Evolutionary conservation across 2,329 filamentous ascomycete genomes (phyloP).

Genomic region (Dactylellina sp.): DNA sequence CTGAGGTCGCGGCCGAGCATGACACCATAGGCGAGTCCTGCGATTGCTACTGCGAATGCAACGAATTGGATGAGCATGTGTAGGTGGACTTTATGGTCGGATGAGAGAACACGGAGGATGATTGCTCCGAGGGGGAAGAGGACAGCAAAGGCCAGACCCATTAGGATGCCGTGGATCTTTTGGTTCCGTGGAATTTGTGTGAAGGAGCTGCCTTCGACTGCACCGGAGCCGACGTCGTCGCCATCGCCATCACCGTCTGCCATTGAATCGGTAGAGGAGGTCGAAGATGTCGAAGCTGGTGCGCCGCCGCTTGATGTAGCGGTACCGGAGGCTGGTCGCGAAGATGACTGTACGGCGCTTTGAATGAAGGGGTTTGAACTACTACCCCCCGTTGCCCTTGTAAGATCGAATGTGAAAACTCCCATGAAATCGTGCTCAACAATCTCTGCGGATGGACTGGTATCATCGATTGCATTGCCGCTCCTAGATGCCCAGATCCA

Average conservation of each 20-base stretch:
- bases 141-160: conserved; percentile 71
- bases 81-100: conserved; percentile 63
- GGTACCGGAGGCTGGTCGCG: not conserved
- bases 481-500: conserved; percentile 71
- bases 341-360: conserved; percentile 12
- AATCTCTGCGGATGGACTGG: conserved; percentile 64
- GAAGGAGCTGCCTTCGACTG: not conserved
- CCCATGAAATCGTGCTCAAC: conserved; percentile 66
- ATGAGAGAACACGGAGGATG: conserved; percentile 71
- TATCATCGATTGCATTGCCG: conserved; percentile 66
- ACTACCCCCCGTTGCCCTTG: conserved; percentile 62
- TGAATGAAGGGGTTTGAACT: conserved; percentile 61
- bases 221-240: conserved; percentile 32
- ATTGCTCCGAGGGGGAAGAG: conserved; percentile 73
- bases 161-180: conserved; percentile 65
- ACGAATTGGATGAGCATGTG: conserved; percentile 71
- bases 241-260: not conserved
- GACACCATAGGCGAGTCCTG: conserved; percentile 71
- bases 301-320: conserved; percentile 3
- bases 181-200: conserved; percentile 13
- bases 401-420: conserved; percentile 68
- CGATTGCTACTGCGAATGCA: conserved; percentile 72
- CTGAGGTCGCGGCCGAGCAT: conserved; percentile 35
- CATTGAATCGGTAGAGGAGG: not conserved
- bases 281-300: conserved; percentile 3